A percentile compares a stretch with the other conserved stretches of the same genome.
Evolutionary conservation across 768 basidiomycete species (phyloP).

Genomic region (Heimioporus sp.): DNA sequence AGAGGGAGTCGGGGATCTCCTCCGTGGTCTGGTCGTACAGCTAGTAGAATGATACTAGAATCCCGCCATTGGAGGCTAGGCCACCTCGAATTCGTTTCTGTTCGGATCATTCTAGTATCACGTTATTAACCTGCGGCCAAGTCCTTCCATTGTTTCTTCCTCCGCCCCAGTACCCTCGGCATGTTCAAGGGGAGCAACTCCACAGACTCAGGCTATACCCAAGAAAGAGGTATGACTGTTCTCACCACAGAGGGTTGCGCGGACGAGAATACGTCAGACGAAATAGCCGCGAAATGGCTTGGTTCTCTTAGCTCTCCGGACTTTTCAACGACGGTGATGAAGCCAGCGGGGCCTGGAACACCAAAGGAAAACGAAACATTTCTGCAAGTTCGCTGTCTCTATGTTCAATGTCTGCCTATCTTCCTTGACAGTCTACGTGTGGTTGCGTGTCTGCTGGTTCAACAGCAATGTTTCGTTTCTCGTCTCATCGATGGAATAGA

Average conservation of each 20-base stretch:
- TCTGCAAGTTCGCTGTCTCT: conserved; percentile 36
- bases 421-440: conserved; percentile 37
- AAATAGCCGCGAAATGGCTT: conserved; percentile 28
- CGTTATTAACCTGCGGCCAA: too few species aligned
- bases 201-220: conserved; percentile 10
- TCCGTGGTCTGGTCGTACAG: too few species aligned
- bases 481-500: conserved; percentile 21
- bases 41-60: too few species aligned
- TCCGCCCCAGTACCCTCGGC: too few species aligned
- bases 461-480: not conserved
- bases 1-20: too few species aligned
- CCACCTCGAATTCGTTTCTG: too few species aligned
- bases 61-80: too few species aligned
- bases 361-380: conserved; percentile 42
- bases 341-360: conserved; percentile 50
- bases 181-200: conserved; percentile 4
- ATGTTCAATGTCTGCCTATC: not conserved
- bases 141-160: too few species aligned
- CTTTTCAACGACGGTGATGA: conserved; percentile 50
- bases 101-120: too few species aligned
- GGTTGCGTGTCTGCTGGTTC: conserved; percentile 33
- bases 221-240: conserved; percentile 14
- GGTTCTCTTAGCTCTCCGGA: conserved; percentile 31
- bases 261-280: conserved; percentile 27
- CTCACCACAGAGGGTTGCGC: not conserved